phyloP scores from a whole-genome alignment of 371 early-diverging fungal genomes.

The Globomyces sp. region DNA sequence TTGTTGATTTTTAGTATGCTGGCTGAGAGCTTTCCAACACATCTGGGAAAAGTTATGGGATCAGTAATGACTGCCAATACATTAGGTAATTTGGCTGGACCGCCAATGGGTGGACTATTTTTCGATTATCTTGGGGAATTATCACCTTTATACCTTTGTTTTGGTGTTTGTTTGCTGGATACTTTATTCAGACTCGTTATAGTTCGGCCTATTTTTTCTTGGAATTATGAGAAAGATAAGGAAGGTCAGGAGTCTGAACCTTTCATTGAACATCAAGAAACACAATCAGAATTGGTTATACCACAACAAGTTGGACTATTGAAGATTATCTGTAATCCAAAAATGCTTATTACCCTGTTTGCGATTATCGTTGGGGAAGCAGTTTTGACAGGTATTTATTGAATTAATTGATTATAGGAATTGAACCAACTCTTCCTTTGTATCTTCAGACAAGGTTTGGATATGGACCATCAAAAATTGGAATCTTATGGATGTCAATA shows the following conservation, averaged over 20 bases:
- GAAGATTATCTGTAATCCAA: neutral
- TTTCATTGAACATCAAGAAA: no score
- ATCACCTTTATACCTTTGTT: slow-evolving; percentile 11
- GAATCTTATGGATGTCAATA: slow-evolving; percentile 19
- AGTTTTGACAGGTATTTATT: slow-evolving; percentile 1
- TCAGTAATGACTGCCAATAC: slow-evolving; percentile 12
- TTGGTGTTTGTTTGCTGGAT: slow-evolving; percentile 3
- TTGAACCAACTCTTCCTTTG: slow-evolving; percentile 25
- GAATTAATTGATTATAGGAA: neutral
- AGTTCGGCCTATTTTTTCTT: neutral
- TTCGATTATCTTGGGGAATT: slow-evolving; percentile 3
- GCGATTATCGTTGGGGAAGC: slow-evolving; percentile 5
- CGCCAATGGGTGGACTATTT: slow-evolving; percentile 7
- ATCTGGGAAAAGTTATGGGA: slow-evolving; percentile 15
- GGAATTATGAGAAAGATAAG: neutral
- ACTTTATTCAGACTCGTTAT: slow-evolving; percentile 8
- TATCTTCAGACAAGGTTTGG: slow-evolving; percentile 6
- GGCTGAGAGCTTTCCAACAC: slow-evolving; percentile 12
- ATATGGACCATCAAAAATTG: slow-evolving; percentile 5
- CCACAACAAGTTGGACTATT: neutral
- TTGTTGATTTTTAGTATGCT: slow-evolving; percentile 8
- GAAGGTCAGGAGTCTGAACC: neutral
- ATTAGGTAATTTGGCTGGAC: slow-evolving; percentile 6
- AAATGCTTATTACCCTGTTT: slow-evolving; percentile 11
- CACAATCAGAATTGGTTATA: no score